These are phyloP conservation scores for Cordyceps tenuipes DNA, from an alignment of 2,329 filamentous ascomycete species.

Conservation along the genomic window DNA sequence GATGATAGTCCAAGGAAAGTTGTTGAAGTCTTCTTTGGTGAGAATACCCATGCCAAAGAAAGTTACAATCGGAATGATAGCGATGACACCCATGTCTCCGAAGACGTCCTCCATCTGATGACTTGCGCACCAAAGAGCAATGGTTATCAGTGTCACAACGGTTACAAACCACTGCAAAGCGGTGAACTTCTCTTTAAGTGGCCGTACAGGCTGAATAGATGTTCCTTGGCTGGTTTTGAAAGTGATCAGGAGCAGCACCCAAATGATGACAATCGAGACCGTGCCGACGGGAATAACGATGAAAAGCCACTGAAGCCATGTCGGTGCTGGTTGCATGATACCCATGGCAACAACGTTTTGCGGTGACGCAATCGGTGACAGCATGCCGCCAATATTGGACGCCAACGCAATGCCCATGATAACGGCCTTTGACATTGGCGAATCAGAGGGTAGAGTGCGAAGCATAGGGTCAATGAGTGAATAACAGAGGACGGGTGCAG, in stretches of 20 bases:
- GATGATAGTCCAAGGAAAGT: slow-evolving; percentile 99
- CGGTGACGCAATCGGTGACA: slow-evolving; percentile 92
- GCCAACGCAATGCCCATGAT: slow-evolving; percentile 92
- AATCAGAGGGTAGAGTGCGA: slow-evolving; percentile 82
- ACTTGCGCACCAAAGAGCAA: slow-evolving; percentile 83
- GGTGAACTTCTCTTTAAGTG: slow-evolving; percentile 80
- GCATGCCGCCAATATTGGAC: slow-evolving; percentile 92
- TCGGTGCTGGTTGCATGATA: slow-evolving; percentile 87
- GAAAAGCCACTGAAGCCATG: slow-evolving; percentile 97
- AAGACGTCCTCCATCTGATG: slow-evolving; percentile 83
- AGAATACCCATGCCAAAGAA: slow-evolving; percentile 96
- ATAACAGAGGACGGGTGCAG: slow-evolving; percentile 92
- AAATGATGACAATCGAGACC: slow-evolving; percentile 80
- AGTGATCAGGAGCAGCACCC: slow-evolving; percentile 73
- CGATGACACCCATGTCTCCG: slow-evolving; percentile 97
- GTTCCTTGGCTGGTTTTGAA: slow-evolving; percentile 82
- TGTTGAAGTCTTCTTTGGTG: slow-evolving; percentile 99
- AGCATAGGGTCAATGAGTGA: slow-evolving; percentile 97
- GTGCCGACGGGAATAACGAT: slow-evolving; percentile 88
- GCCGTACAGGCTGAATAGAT: slow-evolving; percentile 83
- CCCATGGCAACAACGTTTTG: slow-evolving; percentile 96
- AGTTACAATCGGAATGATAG: slow-evolving; percentile 87
- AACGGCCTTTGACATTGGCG: slow-evolving; percentile 87
- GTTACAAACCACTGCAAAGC: slow-evolving; percentile 91
- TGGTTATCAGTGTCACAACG: slow-evolving; percentile 73